Evolutionary conservation across 768 basidiomycete genomes (phyloP), one percentile per base, ranked within the genome.

Genomic region (Galerina marginata): DNA sequence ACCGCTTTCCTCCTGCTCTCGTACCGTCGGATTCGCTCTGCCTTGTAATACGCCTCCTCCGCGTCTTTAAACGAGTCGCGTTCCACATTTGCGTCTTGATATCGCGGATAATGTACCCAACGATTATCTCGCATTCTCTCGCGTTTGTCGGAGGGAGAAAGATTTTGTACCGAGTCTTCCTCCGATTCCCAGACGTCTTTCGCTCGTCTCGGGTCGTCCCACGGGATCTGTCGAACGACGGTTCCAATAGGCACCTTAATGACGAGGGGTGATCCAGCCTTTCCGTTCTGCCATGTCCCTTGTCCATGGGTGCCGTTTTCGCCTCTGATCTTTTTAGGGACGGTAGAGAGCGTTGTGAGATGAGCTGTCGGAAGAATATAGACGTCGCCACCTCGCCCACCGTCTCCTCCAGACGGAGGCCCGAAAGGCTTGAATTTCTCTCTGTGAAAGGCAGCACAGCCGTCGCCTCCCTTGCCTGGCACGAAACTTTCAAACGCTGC

Each of bases 371-470:
- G 92, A 37, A 87, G 75, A 65, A 99, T 83, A 71, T 94, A 94
- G 36, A 99, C 87, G 67, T 91, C 88, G 4, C 93, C 95, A 26
- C 96, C 96, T 47, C 83, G 83, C 2, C 95, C 96, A 14, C 96
- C 96, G 60, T 92, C 91, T 1, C 96, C 96, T 0, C 96, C 96
- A 9, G 95, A 96, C 0, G 96, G 95, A 0, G 95, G 94, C 0
- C 94, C 93, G 61, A 86, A 84, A 1, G 90, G 85, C 58, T 86
- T 86, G 74, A 84, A 94, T 70, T 93, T 93, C 76, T 96, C 94
- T 58, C 93, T 87, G 68, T 95, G 91, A 67, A 98, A 97, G 5
- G 96, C 95, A 23, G 91, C 93, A 63, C 95, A 93, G 23, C 96
- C 96, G 58, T 93, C 81, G 0, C 96, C 96, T 16, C 96, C 96